Evolutionary conservation across 2,329 filamentous ascomycete species (phyloP).

Genomic region (Botrytis elliptica): DNA sequence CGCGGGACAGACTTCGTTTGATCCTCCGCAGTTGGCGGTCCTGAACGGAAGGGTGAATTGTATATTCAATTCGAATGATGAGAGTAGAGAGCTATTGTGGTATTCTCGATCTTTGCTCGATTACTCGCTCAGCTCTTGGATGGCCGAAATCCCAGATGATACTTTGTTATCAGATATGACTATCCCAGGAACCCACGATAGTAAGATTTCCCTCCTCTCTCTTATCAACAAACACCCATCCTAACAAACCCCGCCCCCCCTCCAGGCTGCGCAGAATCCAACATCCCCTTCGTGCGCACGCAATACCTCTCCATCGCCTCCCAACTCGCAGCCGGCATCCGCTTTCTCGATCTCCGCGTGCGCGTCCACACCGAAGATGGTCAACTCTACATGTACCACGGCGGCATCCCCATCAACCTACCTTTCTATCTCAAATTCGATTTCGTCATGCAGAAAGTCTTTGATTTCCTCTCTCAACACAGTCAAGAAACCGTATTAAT

Average conservation of each 20-base stretch:
- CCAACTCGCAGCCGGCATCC: slow-evolving; percentile 68
- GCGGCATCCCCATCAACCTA: slow-evolving; percentile 67
- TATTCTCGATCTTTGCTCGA: slow-evolving; percentile 40
- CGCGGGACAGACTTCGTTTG: slow-evolving; percentile 27
- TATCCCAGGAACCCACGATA: slow-evolving; percentile 74
- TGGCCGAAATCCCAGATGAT: slow-evolving; percentile 57
- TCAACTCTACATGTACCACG: slow-evolving; percentile 65
- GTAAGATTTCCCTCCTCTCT: background rate
- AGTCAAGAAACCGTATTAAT: slow-evolving; percentile 66
- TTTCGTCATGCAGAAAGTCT: slow-evolving; percentile 56
- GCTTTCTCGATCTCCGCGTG: slow-evolving; percentile 71
- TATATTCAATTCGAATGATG: slow-evolving; percentile 38
- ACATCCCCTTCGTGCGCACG: slow-evolving; percentile 69
- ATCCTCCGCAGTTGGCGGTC: slow-evolving; percentile 33
- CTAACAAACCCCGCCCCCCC: background rate
- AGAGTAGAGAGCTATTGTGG: slow-evolving; percentile 40
- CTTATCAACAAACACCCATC: too few relatives aligned
- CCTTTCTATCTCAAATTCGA: slow-evolving; percentile 61
- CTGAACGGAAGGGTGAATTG: slow-evolving; percentile 40
- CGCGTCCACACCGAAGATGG: slow-evolving; percentile 52
- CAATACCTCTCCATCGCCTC: slow-evolving; percentile 61
- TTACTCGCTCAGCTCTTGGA: slow-evolving; percentile 55
- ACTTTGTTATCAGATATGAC: slow-evolving; percentile 61
- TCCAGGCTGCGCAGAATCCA: slow-evolving; percentile 46
- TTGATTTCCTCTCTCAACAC: slow-evolving; percentile 57